Conservation (phyloP, 2,329 filamentous ascomycete genomes). For the Cercospora brassicicola region DNA sequence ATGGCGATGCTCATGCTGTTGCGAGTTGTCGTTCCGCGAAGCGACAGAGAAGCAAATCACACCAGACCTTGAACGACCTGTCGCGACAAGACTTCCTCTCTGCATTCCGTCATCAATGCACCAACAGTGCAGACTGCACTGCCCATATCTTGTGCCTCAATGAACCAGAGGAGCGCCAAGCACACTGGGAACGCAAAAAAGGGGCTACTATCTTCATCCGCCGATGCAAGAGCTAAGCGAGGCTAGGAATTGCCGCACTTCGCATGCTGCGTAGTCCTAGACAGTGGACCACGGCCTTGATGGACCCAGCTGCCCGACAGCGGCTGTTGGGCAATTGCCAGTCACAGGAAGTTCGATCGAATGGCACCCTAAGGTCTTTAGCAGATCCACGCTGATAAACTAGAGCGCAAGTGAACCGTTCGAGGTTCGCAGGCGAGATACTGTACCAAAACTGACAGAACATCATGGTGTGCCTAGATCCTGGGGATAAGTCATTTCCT, state of each 20-base stretch:
- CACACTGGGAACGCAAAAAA: background rate
- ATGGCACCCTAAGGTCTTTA: background rate
- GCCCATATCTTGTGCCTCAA: background rate
- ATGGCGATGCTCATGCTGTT: background rate
- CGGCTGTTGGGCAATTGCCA: background rate
- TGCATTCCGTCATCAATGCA: background rate
- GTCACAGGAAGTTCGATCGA: background rate
- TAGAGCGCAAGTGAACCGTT: background rate
- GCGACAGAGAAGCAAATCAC: background rate
- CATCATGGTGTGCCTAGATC: background rate
- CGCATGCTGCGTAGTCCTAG: background rate
- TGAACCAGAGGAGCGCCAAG: background rate
- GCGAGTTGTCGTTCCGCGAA: background rate
- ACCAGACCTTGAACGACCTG: background rate
- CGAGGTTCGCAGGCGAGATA: background rate
- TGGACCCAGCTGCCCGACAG: background rate
- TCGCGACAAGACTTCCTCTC: background rate
- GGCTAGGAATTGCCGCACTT: background rate
- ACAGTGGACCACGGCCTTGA: background rate
- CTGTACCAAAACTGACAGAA: background rate
- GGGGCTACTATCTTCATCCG: background rate
- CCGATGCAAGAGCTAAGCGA: background rate
- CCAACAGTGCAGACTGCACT: background rate
- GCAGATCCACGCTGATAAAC: background rate
- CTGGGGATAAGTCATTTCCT: background rate